Percentiles rank a stretch among this genome's conserved stretches.
phyloP scores from a whole-genome alignment of 352 stramenopile species.

The Phytophthora multivora region DNA sequence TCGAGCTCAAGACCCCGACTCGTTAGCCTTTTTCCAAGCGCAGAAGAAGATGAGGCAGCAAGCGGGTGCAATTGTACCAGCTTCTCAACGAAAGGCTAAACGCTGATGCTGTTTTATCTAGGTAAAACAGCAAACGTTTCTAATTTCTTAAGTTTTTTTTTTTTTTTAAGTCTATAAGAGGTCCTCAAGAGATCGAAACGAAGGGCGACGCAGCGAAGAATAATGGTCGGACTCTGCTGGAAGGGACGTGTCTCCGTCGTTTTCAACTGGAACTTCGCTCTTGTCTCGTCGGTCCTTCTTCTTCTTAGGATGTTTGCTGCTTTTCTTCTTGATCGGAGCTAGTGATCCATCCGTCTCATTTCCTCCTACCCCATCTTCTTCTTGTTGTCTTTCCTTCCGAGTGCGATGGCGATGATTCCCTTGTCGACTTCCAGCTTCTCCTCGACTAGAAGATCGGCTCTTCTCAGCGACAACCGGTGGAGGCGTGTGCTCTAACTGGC shows the following conservation, averaged over 20 bases:
- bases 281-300: constrained; percentile 59
- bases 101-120: constrained; percentile 7
- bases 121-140: background rate
- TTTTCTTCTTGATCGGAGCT: constrained; percentile 40
- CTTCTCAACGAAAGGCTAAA: constrained; percentile 35
- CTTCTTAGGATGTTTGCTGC: constrained; percentile 56
- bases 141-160: background rate
- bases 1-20: constrained; percentile 86
- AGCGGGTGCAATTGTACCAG: constrained; percentile 12
- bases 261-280: constrained; percentile 9
- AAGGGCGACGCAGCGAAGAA: constrained; percentile 25
- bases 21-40: constrained; percentile 92
- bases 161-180: constrained; percentile 15
- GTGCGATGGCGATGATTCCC: constrained; percentile 29
- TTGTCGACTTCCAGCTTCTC: constrained; percentile 29
- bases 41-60: constrained; percentile 87
- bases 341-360: constrained; percentile 9
- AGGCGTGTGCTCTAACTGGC: constrained; percentile 49
- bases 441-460: constrained; percentile 24
- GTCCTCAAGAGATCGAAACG: constrained; percentile 23
- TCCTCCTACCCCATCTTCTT: constrained; percentile 17
- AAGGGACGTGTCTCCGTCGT: constrained; percentile 2
- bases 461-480: constrained; percentile 16
- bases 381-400: constrained; percentile 33
- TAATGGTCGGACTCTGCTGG: constrained; percentile 23